Percentiles rank a stretch among this genome's conserved stretches.
Evolutionary conservation across 495 filamentous ascomycete species (phyloP).

Genomic region (Talaromyces thailandensis): DNA sequence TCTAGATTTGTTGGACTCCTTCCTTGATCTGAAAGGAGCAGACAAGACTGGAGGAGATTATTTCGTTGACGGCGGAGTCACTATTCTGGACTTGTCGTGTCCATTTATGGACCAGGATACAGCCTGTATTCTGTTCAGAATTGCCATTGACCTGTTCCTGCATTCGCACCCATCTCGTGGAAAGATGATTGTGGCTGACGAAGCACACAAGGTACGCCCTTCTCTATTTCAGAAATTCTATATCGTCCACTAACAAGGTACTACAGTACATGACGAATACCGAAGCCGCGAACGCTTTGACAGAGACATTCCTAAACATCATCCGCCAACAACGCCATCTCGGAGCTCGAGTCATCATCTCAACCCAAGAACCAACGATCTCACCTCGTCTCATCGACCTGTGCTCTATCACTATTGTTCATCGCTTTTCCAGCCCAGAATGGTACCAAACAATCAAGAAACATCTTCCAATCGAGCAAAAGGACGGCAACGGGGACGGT

Average conservation of each 20-base stretch:
- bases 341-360: constrained; percentile 55
- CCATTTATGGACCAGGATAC: constrained; percentile 55
- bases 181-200: constrained; percentile 49
- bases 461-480: constrained; percentile 45
- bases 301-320: constrained; percentile 50
- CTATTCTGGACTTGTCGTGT: constrained; percentile 66
- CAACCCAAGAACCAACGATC: constrained; percentile 74
- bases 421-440: constrained; percentile 62
- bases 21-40: constrained; percentile 20
- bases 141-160: constrained; percentile 52
- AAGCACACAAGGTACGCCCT: constrained; percentile 45
- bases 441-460: constrained; percentile 53
- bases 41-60: constrained; percentile 8
- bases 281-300: constrained; percentile 37
- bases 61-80: constrained; percentile 44
- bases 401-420: constrained; percentile 61
- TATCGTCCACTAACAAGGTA: background rate
- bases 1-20: constrained; percentile 33
- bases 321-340: constrained; percentile 69
- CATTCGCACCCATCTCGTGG: constrained; percentile 35
- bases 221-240: background rate
- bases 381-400: constrained; percentile 59
- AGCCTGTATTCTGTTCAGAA: constrained; percentile 61
- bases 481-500: constrained; percentile 5
- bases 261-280: constrained; percentile 39